Evolutionary conservation across 2,329 filamentous ascomycete genomes (phyloP).

Genomic region (Akanthomyces uredinophilus): DNA sequence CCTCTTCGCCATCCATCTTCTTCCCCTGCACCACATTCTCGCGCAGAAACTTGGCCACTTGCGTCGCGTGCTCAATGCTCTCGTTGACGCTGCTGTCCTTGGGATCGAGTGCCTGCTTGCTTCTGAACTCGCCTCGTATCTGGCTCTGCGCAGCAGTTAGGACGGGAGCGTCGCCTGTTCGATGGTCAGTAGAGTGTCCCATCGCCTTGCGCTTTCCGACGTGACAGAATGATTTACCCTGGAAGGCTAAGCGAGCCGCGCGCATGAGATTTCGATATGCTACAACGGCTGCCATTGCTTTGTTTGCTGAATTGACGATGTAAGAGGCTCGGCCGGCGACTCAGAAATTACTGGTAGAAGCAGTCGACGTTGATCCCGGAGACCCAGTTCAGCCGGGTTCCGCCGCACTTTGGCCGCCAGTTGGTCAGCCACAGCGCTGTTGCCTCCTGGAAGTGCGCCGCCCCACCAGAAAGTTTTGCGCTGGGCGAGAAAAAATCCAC

Average conservation of each 20-base stretch:
- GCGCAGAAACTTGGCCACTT: conserved; percentile 72
- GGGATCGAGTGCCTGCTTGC: conserved; percentile 55
- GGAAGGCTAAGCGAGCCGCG: conserved; percentile 75
- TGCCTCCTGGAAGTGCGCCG: conserved; percentile 2
- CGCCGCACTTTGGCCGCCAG: conserved; percentile 11
- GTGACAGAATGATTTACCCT: conserved; percentile 49
- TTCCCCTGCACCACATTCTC: conserved; percentile 86
- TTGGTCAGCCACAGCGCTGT: conserved; percentile 4
- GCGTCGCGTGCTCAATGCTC: conserved; percentile 72
- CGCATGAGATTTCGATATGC: conserved; percentile 81
- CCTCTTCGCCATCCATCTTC: conserved; percentile 35
- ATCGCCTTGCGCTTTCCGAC: background rate
- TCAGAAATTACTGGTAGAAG: background rate
- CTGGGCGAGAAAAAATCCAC: conserved; percentile 1
- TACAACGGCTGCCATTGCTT: conserved; percentile 59
- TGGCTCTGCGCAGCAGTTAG: conserved; percentile 66
- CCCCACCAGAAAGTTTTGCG: conserved; percentile 10
- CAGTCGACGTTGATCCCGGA: conserved; percentile 15
- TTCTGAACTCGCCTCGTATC: conserved; percentile 69
- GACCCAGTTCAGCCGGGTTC: conserved; percentile 22
- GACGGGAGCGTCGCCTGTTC: conserved; percentile 62
- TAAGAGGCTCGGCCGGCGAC: background rate
- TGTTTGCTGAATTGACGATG: background rate
- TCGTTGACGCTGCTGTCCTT: conserved; percentile 54
- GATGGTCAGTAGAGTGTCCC: conserved; percentile 1